Conservation (phyloP, 176 grass and related monocot genomes). For the Musa schizocarpa region DNA sequence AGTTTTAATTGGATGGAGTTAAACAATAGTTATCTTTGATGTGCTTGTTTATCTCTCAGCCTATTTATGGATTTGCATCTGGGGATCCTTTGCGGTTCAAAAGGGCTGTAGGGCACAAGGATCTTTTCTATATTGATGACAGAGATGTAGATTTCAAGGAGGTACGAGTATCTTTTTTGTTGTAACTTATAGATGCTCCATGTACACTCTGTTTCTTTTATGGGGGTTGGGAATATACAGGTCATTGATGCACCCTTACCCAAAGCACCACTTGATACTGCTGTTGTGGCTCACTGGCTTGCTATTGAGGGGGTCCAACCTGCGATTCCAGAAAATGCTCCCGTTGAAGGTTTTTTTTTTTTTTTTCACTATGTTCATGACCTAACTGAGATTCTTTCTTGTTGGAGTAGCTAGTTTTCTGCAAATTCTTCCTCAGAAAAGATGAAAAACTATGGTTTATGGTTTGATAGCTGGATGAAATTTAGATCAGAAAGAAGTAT, state of each 20-base stretch:
- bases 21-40: conserved; percentile 9
- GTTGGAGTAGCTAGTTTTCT: not conserved
- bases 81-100: conserved; percentile 83
- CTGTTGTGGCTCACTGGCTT: conserved; percentile 83
- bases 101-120: conserved; percentile 77
- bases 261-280: conserved; percentile 78
- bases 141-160: conserved; percentile 90
- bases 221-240: conserved; percentile 27
- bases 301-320: conserved; percentile 91
- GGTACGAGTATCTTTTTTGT: conserved; percentile 21
- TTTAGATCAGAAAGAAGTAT: not conserved
- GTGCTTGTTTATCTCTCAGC: conserved; percentile 35
- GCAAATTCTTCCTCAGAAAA: not conserved
- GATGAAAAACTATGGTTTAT: not conserved
- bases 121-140: conserved; percentile 92
- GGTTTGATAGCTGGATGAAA: not conserved
- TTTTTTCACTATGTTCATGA: not conserved
- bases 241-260: conserved; percentile 66
- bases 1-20: not conserved
- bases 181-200: not conserved
- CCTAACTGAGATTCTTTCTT: conserved; percentile 1
- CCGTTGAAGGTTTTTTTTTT: conserved; percentile 56
- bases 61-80: conserved; percentile 92
- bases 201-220: conserved; percentile 11
- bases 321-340: conserved; percentile 87